Base-by-base conservation (phyloP, 768 basidiomycete species). In the Podaxis sp. region DNA sequence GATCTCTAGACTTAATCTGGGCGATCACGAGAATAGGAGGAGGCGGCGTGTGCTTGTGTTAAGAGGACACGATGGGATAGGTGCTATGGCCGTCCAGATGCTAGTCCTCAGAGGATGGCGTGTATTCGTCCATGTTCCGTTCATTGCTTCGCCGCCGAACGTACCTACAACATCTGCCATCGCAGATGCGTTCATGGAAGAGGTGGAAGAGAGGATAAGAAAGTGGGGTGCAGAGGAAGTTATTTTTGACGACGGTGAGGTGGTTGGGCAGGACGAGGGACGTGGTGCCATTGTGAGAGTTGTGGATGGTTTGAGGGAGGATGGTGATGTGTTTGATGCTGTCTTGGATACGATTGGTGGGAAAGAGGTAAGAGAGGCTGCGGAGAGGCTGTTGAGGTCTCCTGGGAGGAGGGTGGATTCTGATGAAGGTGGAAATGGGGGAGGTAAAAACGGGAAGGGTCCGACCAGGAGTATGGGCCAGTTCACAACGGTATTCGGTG, bases 271-370 rank as follows among this genome's bases (percentile, higher is more conserved):
- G 15, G 76, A 74, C 49, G 79, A 75, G 54, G 82, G 84, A 7
- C 71, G 81, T 2, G 82, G 80, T 3, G 78, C 81, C 24, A 77
- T 77, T 56, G 78, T 82, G 12, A 71, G 83, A 54, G 82, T 88
- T 36, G 74, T 89, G 36, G 82, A 82, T 58, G 74, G 80, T 59
- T 68, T 87, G 20, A 74, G 75, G 26, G 78, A 75, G 52, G 86
- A 86, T 53, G 84, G 84, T 24, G 82, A 84, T 63, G 74, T 77
- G 37, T 90, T 95, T 72, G 93, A 96, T 70, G 89, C 86, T 22
- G 82, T 97, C 2, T 72, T 96, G 64, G 95, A 96, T 72, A 90
- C 90, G 1, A 75, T 93, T 17, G 95, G 95, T 3, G 93, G 95
- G 15, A 83, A 83, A 69, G 86, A 84, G 41, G 81, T 95, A 38